Evolutionary conservation across 208 protist genomes (phyloP).

Genomic region (Novymonas esmeraldas): DNA sequence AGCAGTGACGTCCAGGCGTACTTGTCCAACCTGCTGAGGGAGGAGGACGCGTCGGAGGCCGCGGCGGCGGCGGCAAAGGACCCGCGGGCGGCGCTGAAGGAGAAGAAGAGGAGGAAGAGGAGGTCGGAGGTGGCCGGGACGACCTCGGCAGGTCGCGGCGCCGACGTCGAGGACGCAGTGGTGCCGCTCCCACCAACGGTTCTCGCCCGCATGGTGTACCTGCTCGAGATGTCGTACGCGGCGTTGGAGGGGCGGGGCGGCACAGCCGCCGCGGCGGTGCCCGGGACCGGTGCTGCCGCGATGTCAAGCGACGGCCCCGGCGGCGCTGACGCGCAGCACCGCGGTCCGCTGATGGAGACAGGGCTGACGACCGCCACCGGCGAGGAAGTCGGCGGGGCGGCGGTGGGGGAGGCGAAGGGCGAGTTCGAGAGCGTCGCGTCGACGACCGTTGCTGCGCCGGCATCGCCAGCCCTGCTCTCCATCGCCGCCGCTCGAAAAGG

Average conservation of each 20-base stretch:
- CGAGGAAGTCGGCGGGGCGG: constrained; percentile 14
- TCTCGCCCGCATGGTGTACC: constrained; percentile 36
- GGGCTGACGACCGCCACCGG: constrained; percentile 24
- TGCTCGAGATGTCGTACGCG: constrained; percentile 43
- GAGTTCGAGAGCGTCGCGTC: constrained; percentile 26
- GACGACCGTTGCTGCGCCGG: constrained; percentile 26
- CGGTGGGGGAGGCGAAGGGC: constrained; percentile 27
- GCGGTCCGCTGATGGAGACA: constrained; percentile 34
- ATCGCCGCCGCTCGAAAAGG: constrained; percentile 50
- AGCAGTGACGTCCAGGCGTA: constrained; percentile 30
- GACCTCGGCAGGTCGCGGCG: not conserved
- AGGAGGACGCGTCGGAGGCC: constrained; percentile 24
- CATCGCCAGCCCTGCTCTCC: constrained; percentile 27
- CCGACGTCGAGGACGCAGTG: not conserved
- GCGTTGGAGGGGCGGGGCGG: constrained; percentile 21
- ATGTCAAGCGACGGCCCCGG: not conserved
- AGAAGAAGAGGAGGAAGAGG: constrained; percentile 3
- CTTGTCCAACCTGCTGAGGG: constrained; percentile 9
- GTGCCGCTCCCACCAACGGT: constrained; percentile 29
- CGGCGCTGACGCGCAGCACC: not conserved
- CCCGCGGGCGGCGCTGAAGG: not conserved
- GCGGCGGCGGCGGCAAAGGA: not conserved
- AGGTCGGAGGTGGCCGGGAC: not conserved
- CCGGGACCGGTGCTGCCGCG: not conserved
- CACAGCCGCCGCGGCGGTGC: not conserved